These are phyloP conservation scores for Penicillium hesseltinei DNA, from an alignment of 2,329 filamentous ascomycete species.

Conservation along the genomic window DNA sequence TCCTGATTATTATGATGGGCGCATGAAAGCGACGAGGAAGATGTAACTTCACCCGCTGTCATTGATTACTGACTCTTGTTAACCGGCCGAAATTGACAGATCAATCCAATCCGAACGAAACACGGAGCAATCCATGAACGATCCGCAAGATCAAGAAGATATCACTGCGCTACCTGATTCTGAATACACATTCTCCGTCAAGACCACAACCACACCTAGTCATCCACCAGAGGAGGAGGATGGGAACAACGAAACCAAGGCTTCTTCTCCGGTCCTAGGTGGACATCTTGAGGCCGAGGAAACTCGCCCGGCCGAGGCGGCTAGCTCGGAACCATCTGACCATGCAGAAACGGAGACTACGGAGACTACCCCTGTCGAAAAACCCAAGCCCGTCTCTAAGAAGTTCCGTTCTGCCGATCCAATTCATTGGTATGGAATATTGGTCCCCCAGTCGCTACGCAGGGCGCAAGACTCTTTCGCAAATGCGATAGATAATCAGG, in stretches of 20 bases:
- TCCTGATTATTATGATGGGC: constrained; percentile 50
- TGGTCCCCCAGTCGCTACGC: constrained; percentile 46
- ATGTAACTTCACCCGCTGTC: constrained; percentile 29
- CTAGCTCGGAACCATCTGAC: constrained; percentile 6
- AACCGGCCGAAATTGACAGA: constrained; percentile 9
- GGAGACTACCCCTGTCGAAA: constrained; percentile 4
- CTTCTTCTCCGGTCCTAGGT: neutral
- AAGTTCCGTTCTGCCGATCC: constrained; percentile 40
- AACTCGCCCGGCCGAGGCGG: neutral
- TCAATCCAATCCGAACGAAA: constrained; percentile 11
- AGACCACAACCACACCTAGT: neutral
- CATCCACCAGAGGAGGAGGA: neutral
- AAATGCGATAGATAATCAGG: constrained; percentile 34
- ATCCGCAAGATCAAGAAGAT: neutral
- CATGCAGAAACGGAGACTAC: neutral
- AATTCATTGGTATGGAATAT: constrained; percentile 50
- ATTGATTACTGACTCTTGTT: neutral
- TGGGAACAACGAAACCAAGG: constrained; percentile 1
- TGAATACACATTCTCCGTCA: constrained; percentile 9
- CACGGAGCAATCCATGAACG: neutral
- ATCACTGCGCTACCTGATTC: neutral
- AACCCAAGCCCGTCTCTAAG: constrained; percentile 5
- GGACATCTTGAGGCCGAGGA: neutral
- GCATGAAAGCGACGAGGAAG: constrained; percentile 49
- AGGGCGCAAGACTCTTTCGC: constrained; percentile 46